Percentiles rank a stretch among this genome's conserved stretches.
Evolutionary conservation across 768 basidiomycete genomes (phyloP).

Genomic region (Auriculariales sp.): DNA sequence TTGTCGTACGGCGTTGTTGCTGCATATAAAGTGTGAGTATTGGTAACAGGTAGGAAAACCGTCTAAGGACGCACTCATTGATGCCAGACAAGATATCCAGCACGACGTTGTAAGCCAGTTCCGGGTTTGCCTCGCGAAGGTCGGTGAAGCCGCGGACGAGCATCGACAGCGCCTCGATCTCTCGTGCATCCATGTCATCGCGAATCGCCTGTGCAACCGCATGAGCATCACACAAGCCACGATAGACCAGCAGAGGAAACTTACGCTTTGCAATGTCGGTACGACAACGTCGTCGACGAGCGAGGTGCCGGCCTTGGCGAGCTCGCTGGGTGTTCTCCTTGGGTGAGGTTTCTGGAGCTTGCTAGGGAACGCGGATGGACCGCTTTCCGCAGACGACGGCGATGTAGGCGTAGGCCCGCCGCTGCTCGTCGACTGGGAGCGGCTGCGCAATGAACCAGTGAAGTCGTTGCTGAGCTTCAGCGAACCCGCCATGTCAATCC

Average conservation of each 20-base stretch:
- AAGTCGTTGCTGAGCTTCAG: conserved; percentile 66
- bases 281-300: conserved; percentile 78
- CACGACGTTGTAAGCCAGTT: conserved; percentile 74
- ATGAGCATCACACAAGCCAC: background rate
- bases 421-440: conserved; percentile 5
- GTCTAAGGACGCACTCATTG: conserved; percentile 54
- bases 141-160: conserved; percentile 81
- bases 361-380: background rate
- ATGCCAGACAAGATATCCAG: conserved; percentile 83
- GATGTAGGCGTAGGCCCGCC: conserved; percentile 29
- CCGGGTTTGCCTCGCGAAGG: conserved; percentile 67
- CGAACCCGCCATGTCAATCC: conserved; percentile 69
- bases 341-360: conserved; percentile 15
- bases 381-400: conserved; percentile 26
- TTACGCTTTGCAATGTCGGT: conserved; percentile 61
- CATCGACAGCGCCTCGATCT: conserved; percentile 82
- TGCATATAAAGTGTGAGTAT: conserved; percentile 17
- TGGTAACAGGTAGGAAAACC: background rate
- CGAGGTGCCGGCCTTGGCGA: conserved; percentile 44
- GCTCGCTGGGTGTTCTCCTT: conserved; percentile 38
- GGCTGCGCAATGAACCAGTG: conserved; percentile 58
- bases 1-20: conserved; percentile 63
- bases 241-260: conserved; percentile 12
- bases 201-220: conserved; percentile 9
- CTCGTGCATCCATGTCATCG: conserved; percentile 68